Evolutionary conservation across 176 grass and related monocot species (phyloP).

Genomic region (Zoysia japonica): DNA sequence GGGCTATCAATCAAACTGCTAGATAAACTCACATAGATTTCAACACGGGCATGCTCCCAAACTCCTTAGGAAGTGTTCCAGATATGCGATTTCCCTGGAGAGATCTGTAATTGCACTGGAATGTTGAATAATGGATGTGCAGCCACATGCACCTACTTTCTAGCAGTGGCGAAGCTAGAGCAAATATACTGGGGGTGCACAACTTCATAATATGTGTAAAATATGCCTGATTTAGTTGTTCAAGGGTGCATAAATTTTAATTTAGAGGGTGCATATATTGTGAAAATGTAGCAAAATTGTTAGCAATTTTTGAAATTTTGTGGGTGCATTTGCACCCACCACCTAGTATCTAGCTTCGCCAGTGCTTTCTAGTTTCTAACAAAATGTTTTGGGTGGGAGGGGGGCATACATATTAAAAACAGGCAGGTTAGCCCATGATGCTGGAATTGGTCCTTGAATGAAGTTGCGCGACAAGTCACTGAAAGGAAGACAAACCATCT

Average conservation of each 20-base stretch:
- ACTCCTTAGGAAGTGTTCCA: slow-evolving; percentile 67
- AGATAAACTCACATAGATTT: slow-evolving; percentile 72
- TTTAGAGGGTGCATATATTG: too few relatives aligned
- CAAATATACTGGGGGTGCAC: too few relatives aligned
- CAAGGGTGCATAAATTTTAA: too few relatives aligned
- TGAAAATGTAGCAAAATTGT: too few relatives aligned
- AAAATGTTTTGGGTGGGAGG: neutral
- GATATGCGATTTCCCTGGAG: slow-evolving; percentile 79
- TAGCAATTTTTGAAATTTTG: too few relatives aligned
- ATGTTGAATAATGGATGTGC: slow-evolving; percentile 33
- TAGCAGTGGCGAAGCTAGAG: too few relatives aligned
- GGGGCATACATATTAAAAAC: slow-evolving; percentile 68
- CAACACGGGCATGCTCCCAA: slow-evolving; percentile 64
- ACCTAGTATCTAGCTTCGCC: too few relatives aligned
- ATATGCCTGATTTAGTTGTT: too few relatives aligned
- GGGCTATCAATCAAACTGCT: neutral
- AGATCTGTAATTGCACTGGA: slow-evolving; percentile 59
- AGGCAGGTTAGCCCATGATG: slow-evolving; percentile 64
- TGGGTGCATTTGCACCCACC: too few relatives aligned
- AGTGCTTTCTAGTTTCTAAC: slow-evolving; percentile 25
- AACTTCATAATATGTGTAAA: too few relatives aligned
- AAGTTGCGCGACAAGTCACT: slow-evolving; percentile 79
- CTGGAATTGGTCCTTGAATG: slow-evolving; percentile 69
- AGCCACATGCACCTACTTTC: slow-evolving; percentile 6
- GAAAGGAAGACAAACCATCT: slow-evolving; percentile 33